Evolutionary conservation across 768 basidiomycete species (phyloP), one percentile per base, ranked within the genome.

Genomic region (Lentinula edodes): DNA sequence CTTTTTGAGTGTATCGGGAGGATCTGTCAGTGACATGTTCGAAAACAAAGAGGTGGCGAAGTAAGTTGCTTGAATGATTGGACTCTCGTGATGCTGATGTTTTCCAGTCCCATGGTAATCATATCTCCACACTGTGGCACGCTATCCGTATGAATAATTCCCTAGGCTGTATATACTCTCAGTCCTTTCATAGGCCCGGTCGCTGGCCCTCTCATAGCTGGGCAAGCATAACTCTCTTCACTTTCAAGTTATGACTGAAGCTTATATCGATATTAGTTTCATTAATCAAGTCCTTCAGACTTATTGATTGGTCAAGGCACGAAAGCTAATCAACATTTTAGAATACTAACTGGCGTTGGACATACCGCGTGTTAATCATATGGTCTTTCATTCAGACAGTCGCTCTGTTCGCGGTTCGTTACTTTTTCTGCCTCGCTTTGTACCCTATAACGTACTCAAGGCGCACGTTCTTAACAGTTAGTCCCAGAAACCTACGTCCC

Each of bases 401-500:
- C 9, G 74, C 82, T 0, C 72, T 93, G 8, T 67, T 84, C 54
- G 20, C 82, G 50, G 86, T 87, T 63, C 64, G 80, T 72, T 7
- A 20, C 3, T 5, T 32, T 10, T 12, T 12, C 42, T 2, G n/a
- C 9, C 15, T 38, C 36, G 12, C 10, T 23, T 8, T 1, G 9
- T 5, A 39, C 7, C 8, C 38, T 39, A 39, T 13, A 39, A 13
- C 38, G 13, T 39, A 48, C n/a, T 48, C 0, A 18, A 28, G 28
- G 28, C 12, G 8, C 46, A 43, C 18, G 15, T 39, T 38, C 16
- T 16, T 10, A 28, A 6, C 56, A 90, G 83, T 67, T 88, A 42
- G 82, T 90, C 0, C 88, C 88, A 1, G 92, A 93, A 73, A 90
- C 90, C 0, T 91, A 84, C 66, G 72, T 69, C 2, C 87, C 90